Percentiles rank a stretch among this genome's conserved stretches.
Conservation (phyloP, 371 early-diverging fungal genomes). For the Mucor saturninus region DNA sequence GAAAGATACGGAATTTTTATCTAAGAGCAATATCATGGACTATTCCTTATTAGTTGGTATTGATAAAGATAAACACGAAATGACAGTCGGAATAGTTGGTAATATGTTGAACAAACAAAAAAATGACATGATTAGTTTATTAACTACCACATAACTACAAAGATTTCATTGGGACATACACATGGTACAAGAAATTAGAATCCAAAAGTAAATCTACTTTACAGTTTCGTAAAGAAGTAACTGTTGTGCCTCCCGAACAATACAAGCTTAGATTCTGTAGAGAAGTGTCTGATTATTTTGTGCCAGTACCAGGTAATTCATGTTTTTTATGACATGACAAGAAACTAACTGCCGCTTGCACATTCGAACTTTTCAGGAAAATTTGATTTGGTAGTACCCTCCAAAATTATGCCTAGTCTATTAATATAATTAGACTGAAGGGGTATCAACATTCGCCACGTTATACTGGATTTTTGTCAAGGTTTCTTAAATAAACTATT, state of each 20-base stretch:
- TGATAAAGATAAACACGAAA: constrained; percentile 75
- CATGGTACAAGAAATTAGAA: constrained; percentile 95
- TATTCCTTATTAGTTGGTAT: constrained; percentile 92
- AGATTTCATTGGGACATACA: constrained; percentile 95
- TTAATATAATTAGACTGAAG: constrained; percentile 6
- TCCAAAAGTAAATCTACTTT: constrained; percentile 89
- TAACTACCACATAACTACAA: background rate
- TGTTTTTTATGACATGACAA: too few relatives aligned
- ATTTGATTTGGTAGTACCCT: constrained; percentile 30
- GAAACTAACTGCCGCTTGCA: too few relatives aligned
- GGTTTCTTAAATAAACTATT: constrained; percentile 16
- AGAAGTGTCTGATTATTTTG: constrained; percentile 85
- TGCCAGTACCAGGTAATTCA: constrained; percentile 70
- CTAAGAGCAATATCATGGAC: constrained; percentile 91
- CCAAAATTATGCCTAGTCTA: constrained; percentile 15
- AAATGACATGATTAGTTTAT: constrained; percentile 19
- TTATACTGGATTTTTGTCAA: constrained; percentile 18
- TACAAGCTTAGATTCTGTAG: constrained; percentile 87
- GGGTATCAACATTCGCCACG: constrained; percentile 16
- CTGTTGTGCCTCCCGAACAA: constrained; percentile 88
- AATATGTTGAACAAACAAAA: constrained; percentile 11
- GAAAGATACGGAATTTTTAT: constrained; percentile 87
- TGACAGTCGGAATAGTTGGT: constrained; percentile 90
- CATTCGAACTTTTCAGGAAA: constrained; percentile 23
- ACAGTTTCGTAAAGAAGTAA: constrained; percentile 77